Conservation (phyloP, 177 flowering plant species). For the Vitis hybrid region DNA sequence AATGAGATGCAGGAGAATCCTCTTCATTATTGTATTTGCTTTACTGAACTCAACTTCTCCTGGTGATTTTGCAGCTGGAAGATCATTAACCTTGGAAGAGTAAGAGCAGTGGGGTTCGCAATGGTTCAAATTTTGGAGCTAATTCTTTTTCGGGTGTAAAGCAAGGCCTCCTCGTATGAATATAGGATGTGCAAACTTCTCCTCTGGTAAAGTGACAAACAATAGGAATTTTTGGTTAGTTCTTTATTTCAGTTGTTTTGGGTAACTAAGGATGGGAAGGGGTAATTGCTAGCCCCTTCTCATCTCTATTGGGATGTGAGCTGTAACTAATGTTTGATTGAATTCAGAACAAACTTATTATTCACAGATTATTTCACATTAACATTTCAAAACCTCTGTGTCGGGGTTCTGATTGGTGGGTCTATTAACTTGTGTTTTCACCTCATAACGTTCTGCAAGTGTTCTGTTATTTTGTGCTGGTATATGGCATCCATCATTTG, state of each 20-base stretch:
- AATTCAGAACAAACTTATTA: background rate
- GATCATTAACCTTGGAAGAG: constrained; percentile 22
- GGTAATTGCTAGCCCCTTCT: too few species aligned
- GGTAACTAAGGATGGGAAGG: background rate
- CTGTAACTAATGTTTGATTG: constrained; percentile 8
- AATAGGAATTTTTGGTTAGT: constrained; percentile 24
- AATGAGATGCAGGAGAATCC: background rate
- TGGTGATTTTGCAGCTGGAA: constrained; percentile 29
- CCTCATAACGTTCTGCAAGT: too few species aligned
- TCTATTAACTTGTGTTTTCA: too few species aligned
- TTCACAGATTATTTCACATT: too few species aligned
- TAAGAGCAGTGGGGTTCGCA: background rate
- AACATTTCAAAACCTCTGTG: too few species aligned
- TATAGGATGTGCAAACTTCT: background rate
- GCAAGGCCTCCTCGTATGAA: constrained; percentile 11
- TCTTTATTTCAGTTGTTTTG: constrained; percentile 7
- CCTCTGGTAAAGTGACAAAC: constrained; percentile 3
- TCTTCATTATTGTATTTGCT: background rate
- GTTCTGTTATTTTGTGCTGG: too few species aligned
- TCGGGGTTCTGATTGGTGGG: too few species aligned
- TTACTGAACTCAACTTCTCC: background rate
- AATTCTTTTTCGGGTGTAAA: constrained; percentile 17
- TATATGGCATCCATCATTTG: too few species aligned
- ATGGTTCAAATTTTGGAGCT: constrained; percentile 13
- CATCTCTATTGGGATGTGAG: background rate